Percentiles rank a stretch among this genome's conserved stretches.
Conservation (phyloP, 2,329 filamentous ascomycete species). For the Fusarium azukiicola region DNA sequence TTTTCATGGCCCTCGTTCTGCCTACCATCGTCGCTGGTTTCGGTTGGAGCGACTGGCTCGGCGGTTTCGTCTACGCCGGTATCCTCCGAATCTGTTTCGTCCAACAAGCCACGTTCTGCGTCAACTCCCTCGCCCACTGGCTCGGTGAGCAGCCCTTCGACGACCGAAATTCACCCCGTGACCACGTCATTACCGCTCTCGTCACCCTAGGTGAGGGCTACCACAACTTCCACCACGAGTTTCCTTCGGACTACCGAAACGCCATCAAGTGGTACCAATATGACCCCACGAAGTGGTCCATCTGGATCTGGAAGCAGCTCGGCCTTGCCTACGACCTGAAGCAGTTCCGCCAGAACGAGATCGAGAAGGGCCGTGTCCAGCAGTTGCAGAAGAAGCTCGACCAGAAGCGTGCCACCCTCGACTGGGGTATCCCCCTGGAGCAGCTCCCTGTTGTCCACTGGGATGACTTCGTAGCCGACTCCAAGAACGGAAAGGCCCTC, state of each 20-base stretch:
- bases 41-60: constrained; percentile 89
- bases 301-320: constrained; percentile 91
- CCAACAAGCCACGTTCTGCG: constrained; percentile 95
- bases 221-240: constrained; percentile 69
- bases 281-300: constrained; percentile 94
- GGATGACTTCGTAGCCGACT: constrained; percentile 90
- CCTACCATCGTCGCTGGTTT: constrained; percentile 88
- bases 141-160: constrained; percentile 96
- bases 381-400: constrained; percentile 96
- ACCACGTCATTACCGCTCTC: constrained; percentile 92
- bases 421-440: constrained; percentile 93
- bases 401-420: constrained; percentile 89
- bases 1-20: constrained; percentile 88
- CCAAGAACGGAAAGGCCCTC: constrained; percentile 88
- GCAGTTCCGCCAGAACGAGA: constrained; percentile 95
- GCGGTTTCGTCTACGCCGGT: constrained; percentile 91
- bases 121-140: constrained; percentile 75
- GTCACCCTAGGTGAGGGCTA: constrained; percentile 94
- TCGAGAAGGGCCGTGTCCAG: constrained; percentile 94
- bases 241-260: constrained; percentile 95
- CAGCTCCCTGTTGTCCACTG: constrained; percentile 92
- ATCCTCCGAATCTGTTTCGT: constrained; percentile 94
- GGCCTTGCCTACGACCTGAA: constrained; percentile 93
- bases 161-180: constrained; percentile 94
- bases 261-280: constrained; percentile 96